A percentile compares a stretch with the other conserved stretches of the same genome.
Conservation (phyloP, 768 basidiomycete genomes). For the Amanita phalloides region DNA sequence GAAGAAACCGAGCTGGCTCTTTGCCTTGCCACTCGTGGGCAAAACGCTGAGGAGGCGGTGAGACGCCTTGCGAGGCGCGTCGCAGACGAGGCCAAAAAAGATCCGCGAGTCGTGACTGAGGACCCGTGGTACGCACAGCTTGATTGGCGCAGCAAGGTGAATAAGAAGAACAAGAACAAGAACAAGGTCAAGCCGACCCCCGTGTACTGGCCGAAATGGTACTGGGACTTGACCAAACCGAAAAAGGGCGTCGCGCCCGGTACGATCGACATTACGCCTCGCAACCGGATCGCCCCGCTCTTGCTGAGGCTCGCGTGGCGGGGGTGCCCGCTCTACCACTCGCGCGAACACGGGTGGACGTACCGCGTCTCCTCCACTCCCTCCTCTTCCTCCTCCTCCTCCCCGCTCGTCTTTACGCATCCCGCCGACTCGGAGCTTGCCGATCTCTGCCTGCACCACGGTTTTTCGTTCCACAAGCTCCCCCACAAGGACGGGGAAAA, state of each 20-base stretch:
- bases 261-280: constrained; percentile 75
- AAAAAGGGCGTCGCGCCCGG: constrained; percentile 59
- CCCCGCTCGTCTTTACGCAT: constrained; percentile 46
- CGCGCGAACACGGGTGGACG: constrained; percentile 84
- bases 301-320: constrained; percentile 84
- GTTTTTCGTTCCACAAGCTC: constrained; percentile 76
- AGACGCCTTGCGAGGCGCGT: not conserved
- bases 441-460: constrained; percentile 34
- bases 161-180: not conserved
- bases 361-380: constrained; percentile 64
- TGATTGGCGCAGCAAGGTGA: constrained; percentile 48
- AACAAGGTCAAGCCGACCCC: constrained; percentile 26
- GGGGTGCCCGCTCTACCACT: constrained; percentile 76
- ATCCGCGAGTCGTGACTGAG: constrained; percentile 11
- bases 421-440: constrained; percentile 48
- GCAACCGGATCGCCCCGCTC: constrained; percentile 74
- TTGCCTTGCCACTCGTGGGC: constrained; percentile 34
- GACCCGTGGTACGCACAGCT: constrained; percentile 58
- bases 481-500: constrained; percentile 94
- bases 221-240: constrained; percentile 78
- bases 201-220: constrained; percentile 93
- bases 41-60: constrained; percentile 10
- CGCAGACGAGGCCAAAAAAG: not conserved
- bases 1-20: constrained; percentile 32
- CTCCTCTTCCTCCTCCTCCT: constrained; percentile 15